These are phyloP conservation scores for Kurtzmaniella natalensis DNA, from an alignment of 1,139 yeast genomes.

Conservation along the genomic window DNA sequence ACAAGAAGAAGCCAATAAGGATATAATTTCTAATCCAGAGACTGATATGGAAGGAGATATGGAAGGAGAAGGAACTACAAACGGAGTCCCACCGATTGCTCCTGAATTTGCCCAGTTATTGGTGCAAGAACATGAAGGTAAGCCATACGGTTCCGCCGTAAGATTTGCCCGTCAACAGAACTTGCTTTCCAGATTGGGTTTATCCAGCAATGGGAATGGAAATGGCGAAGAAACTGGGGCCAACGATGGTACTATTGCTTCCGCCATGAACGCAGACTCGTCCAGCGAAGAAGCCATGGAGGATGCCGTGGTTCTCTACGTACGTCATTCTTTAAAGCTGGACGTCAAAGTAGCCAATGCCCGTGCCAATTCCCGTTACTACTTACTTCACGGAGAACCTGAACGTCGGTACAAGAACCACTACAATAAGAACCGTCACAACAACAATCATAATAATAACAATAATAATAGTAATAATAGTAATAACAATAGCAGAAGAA, in stretches of 20 bases:
- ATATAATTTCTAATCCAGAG: neutral
- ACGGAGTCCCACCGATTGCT: too few relatives aligned
- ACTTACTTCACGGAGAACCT: constrained; percentile 73
- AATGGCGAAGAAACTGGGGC: constrained; percentile 11
- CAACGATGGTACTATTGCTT: neutral
- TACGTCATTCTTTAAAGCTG: constrained; percentile 49
- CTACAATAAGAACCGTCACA: constrained; percentile 7
- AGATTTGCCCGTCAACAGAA: constrained; percentile 32
- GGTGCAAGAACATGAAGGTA: constrained; percentile 33
- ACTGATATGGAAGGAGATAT: constrained; percentile 5
- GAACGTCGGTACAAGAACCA: constrained; percentile 38
- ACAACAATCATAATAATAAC: too few relatives aligned
- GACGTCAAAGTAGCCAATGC: constrained; percentile 62
- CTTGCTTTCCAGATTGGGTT: constrained; percentile 28
- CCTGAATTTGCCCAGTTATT: constrained; percentile 14
- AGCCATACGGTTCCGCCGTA: constrained; percentile 35
- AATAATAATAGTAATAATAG: too few relatives aligned
- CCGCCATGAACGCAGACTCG: constrained; percentile 16
- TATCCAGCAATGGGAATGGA: constrained; percentile 12
- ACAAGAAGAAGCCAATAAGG: too few relatives aligned
- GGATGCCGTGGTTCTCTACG: constrained; percentile 36
- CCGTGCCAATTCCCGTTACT: constrained; percentile 58
- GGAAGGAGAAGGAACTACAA: constrained; percentile 8
- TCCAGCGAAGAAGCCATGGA: constrained; percentile 25
- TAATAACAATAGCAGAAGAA: neutral